Percentiles rank a stretch among this genome's conserved stretches.
phyloP scores from a whole-genome alignment of 1,284 basidiomycete genomes.

The Cystobasidiaceae sp. region DNA sequence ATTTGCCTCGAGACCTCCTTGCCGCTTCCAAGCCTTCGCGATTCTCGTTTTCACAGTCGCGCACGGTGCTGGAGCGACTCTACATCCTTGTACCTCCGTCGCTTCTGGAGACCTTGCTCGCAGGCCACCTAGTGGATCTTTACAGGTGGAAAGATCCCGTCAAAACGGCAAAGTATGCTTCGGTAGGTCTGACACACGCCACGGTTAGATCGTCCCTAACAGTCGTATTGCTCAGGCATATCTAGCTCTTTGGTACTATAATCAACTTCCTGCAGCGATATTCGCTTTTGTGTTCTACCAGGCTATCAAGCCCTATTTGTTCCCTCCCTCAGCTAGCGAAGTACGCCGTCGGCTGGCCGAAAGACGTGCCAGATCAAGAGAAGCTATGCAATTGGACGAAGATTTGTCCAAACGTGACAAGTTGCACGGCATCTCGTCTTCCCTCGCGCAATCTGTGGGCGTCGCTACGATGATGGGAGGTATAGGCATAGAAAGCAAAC shows the following conservation, averaged over 20 bases:
- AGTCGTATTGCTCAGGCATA: background rate
- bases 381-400: constrained; percentile 18
- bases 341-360: constrained; percentile 3
- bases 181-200: background rate
- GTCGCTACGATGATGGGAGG: constrained; percentile 23
- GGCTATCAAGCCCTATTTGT: constrained; percentile 2
- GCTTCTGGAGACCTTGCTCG: constrained; percentile 1
- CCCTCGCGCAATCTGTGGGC: background rate
- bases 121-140: constrained; percentile 4
- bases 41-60: constrained; percentile 5
- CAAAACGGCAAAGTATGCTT: background rate
- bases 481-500: background rate
- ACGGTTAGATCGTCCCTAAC: background rate
- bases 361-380: background rate
- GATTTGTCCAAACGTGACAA: constrained; percentile 1
- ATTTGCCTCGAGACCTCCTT: constrained; percentile 16
- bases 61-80: constrained; percentile 14
- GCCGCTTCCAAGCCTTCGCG: background rate
- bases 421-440: background rate
- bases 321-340: constrained; percentile 11
- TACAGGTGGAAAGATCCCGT: constrained; percentile 28
- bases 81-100: constrained; percentile 24
- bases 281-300: constrained; percentile 8
- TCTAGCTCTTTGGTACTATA: constrained; percentile 24
- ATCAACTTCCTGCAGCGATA: constrained; percentile 23